Percentiles rank a stretch among this genome's conserved stretches.
phyloP scores from a whole-genome alignment of 2,329 filamentous ascomycete genomes.

The Pseudocercospora eumusae region DNA sequence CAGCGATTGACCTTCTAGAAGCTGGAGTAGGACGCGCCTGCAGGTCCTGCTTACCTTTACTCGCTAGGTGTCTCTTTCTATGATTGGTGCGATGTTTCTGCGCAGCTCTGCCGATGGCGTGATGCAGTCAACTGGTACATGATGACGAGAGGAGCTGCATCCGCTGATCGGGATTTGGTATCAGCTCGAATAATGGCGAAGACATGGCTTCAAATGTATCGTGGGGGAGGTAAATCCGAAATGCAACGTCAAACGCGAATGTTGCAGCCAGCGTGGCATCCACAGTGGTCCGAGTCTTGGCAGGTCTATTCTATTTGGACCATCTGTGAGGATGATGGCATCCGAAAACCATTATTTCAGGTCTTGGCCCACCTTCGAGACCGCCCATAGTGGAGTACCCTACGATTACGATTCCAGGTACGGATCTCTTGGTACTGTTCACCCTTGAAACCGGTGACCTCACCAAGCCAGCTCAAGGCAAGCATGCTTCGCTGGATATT shows the following conservation, averaged over 20 bases:
- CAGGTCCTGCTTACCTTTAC: background rate
- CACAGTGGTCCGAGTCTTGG: background rate
- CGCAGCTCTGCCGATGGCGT: background rate
- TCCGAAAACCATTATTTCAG: background rate
- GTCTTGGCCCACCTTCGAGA: conserved; percentile 1
- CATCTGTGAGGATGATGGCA: background rate
- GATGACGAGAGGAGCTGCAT: background rate
- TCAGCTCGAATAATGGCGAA: background rate
- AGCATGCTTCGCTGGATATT: conserved; percentile 10
- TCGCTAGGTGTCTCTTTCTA: background rate
- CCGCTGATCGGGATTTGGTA: background rate
- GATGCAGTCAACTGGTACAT: background rate
- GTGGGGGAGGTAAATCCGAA: background rate
- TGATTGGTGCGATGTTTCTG: background rate
- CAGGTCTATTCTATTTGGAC: background rate
- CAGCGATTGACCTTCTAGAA: conserved; percentile 5
- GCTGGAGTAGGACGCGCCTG: background rate
- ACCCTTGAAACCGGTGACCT: conserved; percentile 6
- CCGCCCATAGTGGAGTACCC: conserved; percentile 9
- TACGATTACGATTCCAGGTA: conserved; percentile 2
- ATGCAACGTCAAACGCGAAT: background rate
- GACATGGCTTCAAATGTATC: background rate
- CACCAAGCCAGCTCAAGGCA: background rate
- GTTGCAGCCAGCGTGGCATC: background rate
- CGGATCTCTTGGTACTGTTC: conserved; percentile 1